Base-by-base conservation (phyloP, 176 grass and related monocot genomes). In the Alloteropsis semialata region DNA sequence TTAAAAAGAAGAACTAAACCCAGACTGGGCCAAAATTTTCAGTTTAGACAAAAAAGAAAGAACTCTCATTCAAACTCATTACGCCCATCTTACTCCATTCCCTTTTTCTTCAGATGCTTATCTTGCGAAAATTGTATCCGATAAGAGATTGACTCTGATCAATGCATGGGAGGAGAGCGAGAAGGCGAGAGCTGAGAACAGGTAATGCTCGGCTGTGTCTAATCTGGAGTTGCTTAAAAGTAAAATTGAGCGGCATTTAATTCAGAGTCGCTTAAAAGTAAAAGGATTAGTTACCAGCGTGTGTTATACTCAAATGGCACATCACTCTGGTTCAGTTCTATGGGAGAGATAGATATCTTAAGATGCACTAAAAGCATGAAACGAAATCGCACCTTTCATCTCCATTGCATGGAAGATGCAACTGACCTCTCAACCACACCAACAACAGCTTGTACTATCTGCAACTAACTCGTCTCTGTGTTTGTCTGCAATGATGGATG, bases 121-220 rank as follows among this genome's bases (percentile, higher is more conserved):
- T 63, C 91, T 90, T 8, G 79, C 74, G 28, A 90, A 89, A 50
- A 77, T 93, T 17, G 88, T 82, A 22, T 80, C 85, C 0, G 91
- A 90, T 71, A 93, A 93, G 82, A 82, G 88, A 5, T 22, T 71
- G 61, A 87, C 78, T 43, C 75, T 93, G 78, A 93, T 93, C 88
- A 83, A 19, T 2, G 91, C 91, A 49, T 93, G 88, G 88, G 91
- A 93, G 74, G 88, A 90, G 69, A 93, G 86, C 71, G 85, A 93
- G 75, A 90, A 90, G 63, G 88, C 85, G 2, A 90, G 88, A 87
- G 91, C 82, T 3, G 88, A 93, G 74, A 93, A 93, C 75, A 93
- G 89, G 91, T 90, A 88, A 69, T 39, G 22, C 11, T 28, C 8
- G 12, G 4, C 21, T 66, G 17, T 41, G 51, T 43, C 69, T 68